Percentiles rank a stretch among this genome's conserved stretches.
These are phyloP conservation scores for Ascochyta viciae-villosae DNA, from an alignment of 2,329 filamentous ascomycete species.

Conservation along the genomic window DNA sequence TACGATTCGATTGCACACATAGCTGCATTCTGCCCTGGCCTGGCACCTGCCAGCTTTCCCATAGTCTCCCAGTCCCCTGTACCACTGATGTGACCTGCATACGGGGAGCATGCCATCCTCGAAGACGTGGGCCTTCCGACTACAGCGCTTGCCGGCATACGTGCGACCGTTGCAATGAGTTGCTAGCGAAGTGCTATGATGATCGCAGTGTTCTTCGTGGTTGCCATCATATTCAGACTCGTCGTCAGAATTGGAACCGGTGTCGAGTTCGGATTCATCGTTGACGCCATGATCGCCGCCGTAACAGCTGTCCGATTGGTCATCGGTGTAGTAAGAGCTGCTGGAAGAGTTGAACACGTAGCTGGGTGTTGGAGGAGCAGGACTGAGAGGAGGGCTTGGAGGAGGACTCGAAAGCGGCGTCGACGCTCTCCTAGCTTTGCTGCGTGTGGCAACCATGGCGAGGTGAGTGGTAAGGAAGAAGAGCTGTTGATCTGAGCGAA, in stretches of 20 bases:
- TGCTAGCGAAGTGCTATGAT: constrained; percentile 2
- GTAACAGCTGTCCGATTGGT: constrained; percentile 1
- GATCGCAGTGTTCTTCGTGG: constrained; percentile 8
- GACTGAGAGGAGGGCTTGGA: not conserved
- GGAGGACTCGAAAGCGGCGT: constrained; percentile 7
- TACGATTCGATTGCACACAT: constrained; percentile 17
- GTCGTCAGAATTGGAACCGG: not conserved
- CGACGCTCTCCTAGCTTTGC: not conserved
- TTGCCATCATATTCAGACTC: not conserved
- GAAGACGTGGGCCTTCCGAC: not conserved
- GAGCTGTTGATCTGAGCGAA: not conserved
- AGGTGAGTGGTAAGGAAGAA: not conserved
- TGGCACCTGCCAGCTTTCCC: constrained; percentile 20
- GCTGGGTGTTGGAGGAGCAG: not conserved
- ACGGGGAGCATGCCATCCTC: constrained; percentile 11
- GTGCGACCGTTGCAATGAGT: constrained; percentile 11
- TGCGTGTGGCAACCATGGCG: constrained; percentile 4
- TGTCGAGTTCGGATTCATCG: not conserved
- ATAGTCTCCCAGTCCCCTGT: not conserved
- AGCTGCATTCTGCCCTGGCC: constrained; percentile 23
- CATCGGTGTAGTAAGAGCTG: constrained; percentile 1
- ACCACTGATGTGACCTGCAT: constrained; percentile 5
- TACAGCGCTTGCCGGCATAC: constrained; percentile 8
- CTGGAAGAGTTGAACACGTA: not conserved
- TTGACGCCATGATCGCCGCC: not conserved